phyloP scores from a whole-genome alignment of 768 basidiomycete genomes.

The Macrolepiota dolichaula region DNA sequence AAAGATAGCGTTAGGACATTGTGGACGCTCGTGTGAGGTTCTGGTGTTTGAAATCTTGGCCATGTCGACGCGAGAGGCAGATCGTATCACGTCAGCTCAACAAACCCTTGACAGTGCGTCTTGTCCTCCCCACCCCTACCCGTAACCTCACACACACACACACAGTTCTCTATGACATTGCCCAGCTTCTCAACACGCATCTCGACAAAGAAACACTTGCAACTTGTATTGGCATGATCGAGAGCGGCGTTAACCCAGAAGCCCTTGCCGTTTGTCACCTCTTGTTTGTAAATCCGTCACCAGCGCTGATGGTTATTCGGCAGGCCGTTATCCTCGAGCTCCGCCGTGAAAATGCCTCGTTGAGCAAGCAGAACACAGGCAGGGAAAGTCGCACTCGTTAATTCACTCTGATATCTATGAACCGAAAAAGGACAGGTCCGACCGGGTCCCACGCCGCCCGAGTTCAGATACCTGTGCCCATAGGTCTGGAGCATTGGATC shows the following conservation, averaged over 20 bases:
- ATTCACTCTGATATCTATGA: constrained; percentile 1
- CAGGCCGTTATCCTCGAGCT: constrained; percentile 87
- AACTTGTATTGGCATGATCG: constrained; percentile 89
- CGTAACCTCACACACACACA: background rate
- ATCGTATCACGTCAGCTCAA: constrained; percentile 60
- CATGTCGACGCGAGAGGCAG: constrained; percentile 51
- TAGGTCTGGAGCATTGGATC: background rate
- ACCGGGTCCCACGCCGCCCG: constrained; percentile 3
- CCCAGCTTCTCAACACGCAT: constrained; percentile 82
- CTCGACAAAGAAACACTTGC: constrained; percentile 91
- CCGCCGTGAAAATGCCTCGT: constrained; percentile 57
- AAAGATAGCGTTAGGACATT: background rate
- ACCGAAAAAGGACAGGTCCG: constrained; percentile 8
- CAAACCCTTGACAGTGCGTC: constrained; percentile 69
- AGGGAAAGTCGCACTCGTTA: constrained; percentile 3
- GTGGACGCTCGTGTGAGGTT: background rate
- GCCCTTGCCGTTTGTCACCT: constrained; percentile 70
- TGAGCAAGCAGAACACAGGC: constrained; percentile 24
- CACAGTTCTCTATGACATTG: constrained; percentile 81
- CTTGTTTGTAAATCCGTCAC: background rate
- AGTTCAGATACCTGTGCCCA: background rate
- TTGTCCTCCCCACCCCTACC: background rate
- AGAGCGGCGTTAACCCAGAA: constrained; percentile 89
- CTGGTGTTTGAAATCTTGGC: background rate
- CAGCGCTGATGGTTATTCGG: background rate